Base-by-base conservation (phyloP, 495 filamentous ascomycete species). In the Xylaria sp. region DNA sequence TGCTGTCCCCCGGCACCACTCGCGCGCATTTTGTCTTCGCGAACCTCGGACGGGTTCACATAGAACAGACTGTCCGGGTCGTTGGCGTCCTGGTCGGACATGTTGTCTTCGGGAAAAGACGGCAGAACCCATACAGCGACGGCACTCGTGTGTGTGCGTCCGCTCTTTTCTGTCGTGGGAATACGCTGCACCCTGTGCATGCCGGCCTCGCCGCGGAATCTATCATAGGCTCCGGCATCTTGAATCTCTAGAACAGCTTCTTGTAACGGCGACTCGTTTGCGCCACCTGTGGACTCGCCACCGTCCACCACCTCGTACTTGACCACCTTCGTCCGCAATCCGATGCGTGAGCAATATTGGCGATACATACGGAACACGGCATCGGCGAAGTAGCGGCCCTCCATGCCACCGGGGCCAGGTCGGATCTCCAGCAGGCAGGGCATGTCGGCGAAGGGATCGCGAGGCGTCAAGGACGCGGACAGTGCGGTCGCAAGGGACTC, bases 131-230 rank as follows among this genome's bases (percentile, higher is more conserved):
- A 90, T 26, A 99, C 93, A 15, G 90, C 91, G 5, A 92, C 97
- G 5, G 95, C 94, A 76, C 92, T 95, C 21, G 96, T 99, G 77
- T 99, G 96, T 29, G 92, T 95, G 53, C 96, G 90, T 1, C 96
- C 96, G 76, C 92, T 93, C 71, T 85, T 91, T 75, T 99, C 96
- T 7, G 96, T 99, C 2, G 90, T 88, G 1, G 96, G 96, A 0
- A 98, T 91, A 26, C 96, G 89, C 84, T 99, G 96, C 2, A 99
- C 96, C 9, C 96, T 87, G 79, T 99, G 96, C 59, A 99, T 95
- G 21, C 96, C 96, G 7, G 95, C 92, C 80, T 99, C 96, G 61
- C 90, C 91, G 64, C 93, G 88, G 71, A 99, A 86, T 9, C 87
- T 75, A 52, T 89, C 92, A 79, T 97, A 99, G 11, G 95, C 90